Conservation (phyloP, 441 rosid species). For the Macaranga tanarius region DNA sequence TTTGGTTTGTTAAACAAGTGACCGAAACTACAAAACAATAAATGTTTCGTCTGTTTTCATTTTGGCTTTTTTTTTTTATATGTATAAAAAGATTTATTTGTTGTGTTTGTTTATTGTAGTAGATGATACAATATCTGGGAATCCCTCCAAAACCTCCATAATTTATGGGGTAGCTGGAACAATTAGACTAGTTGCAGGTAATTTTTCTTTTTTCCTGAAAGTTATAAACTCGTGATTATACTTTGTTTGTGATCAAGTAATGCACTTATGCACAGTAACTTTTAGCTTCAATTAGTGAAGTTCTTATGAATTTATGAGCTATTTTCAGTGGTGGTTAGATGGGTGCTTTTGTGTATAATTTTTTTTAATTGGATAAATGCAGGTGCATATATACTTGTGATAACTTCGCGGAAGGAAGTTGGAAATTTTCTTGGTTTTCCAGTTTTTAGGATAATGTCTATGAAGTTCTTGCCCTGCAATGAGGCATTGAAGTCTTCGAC, state of each 20-base stretch:
- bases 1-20: neutral
- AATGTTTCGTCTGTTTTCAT: neutral
- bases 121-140: slow-evolving; percentile 48
- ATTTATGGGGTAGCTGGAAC: slow-evolving; percentile 86
- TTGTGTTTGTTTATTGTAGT: slow-evolving; percentile 18
- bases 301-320: neutral
- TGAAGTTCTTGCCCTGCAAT: slow-evolving; percentile 82
- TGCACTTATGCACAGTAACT: neutral
- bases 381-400: slow-evolving; percentile 79
- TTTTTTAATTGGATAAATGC: slow-evolving; percentile 15
- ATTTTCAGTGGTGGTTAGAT: neutral
- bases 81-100: neutral
- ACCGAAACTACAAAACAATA: neutral
- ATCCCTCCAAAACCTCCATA: slow-evolving; percentile 48
- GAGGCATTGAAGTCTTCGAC: slow-evolving; percentile 63
- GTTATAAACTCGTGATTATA: neutral
- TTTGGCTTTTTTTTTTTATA: neutral
- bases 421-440: slow-evolving; percentile 73
- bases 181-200: slow-evolving; percentile 86
- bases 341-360: slow-evolving; percentile 9
- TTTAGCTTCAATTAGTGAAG: neutral
- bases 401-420: slow-evolving; percentile 71
- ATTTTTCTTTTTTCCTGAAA: neutral
- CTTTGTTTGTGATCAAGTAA: too few relatives aligned
- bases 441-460: slow-evolving; percentile 59